Conservation (phyloP, 805 yeast species). For the Candida tibetensis region DNA sequence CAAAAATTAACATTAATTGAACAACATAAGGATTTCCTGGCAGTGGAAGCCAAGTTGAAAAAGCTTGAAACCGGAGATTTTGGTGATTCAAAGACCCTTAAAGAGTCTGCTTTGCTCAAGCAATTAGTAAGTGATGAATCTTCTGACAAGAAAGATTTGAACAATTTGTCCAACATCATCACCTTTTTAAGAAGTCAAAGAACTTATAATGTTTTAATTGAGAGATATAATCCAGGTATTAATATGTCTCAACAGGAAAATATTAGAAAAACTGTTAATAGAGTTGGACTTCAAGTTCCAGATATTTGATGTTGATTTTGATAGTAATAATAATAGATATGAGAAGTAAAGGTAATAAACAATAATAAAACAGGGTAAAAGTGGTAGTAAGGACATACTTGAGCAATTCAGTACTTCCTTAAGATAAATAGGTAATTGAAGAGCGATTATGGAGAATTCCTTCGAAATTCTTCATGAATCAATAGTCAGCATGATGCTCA, state of each 20-base stretch:
- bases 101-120: slow-evolving; percentile 14
- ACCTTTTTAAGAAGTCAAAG: slow-evolving; percentile 70
- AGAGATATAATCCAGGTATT: slow-evolving; percentile 83
- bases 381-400: too few species aligned
- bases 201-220: slow-evolving; percentile 71
- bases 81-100: slow-evolving; percentile 7
- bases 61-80: slow-evolving; percentile 7
- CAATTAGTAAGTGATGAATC: slow-evolving; percentile 21
- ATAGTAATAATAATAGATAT: too few species aligned
- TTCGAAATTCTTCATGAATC: too few species aligned
- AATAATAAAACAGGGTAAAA: background rate
- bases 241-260: slow-evolving; percentile 75
- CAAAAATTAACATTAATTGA: slow-evolving; percentile 45
- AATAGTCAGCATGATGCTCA: too few species aligned
- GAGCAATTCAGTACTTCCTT: too few species aligned
- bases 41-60: slow-evolving; percentile 29
- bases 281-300: slow-evolving; percentile 73
- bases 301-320: slow-evolving; percentile 4
- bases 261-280: slow-evolving; percentile 74
- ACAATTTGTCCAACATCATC: slow-evolving; percentile 57
- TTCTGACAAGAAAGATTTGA: slow-evolving; percentile 9
- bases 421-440: too few species aligned
- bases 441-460: too few species aligned
- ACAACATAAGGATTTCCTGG: slow-evolving; percentile 32
- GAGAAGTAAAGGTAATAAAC: background rate